Evolutionary conservation across 1,284 basidiomycete genomes (phyloP), one percentile per base, ranked within the genome.

Genomic region (Leccinum griseonigrum): DNA sequence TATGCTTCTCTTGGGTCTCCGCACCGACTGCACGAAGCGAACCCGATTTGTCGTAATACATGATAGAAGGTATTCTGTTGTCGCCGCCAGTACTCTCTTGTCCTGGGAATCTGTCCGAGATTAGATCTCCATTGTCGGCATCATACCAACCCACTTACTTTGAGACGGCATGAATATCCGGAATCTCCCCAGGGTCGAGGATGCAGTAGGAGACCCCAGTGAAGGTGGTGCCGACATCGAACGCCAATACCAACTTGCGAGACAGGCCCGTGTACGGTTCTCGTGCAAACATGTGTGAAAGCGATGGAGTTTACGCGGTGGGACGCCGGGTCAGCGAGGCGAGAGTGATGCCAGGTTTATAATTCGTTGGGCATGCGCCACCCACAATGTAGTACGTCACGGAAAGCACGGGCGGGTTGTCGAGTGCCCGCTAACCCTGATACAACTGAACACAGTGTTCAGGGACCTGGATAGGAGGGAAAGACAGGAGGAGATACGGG

Each of bases 61-160:
- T 69, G n/a, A 85, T 74, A 0, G 83, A 81, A 0, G 85, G 85
- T 31, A 86, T 83, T 65, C 85, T 86, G 5, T 75, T 80, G 52
- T 83, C 74, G 0, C 78, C 75, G 0, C 73, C 73, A 4, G 70
- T 67, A 46, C 76, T 70, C 28, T 78, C 75, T 60, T 80, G 78
- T 1, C 75, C 77, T 3, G 79, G 79, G 58, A 75, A 80, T 48
- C 81, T 81, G 59, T 43, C 40, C n/a, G 9, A 43, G 14, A 36
- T 14, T 13, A 36, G 36, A 18, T n/a, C 9, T n/a, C 40, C 40
- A 3, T 43, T 4, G 16, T 40, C 0, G 11, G 3, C 11, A 18
- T 36, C 40, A 22, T 52, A 28, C 22, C 50, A 61, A 14, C 31
- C 3, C 32, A 16, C 60, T 46, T 6, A 78, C 81, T 78, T 75